Evolutionary conservation across 768 basidiomycete genomes (phyloP), one percentile per base, ranked within the genome.

Genomic region (Pleurotus eryngii): DNA sequence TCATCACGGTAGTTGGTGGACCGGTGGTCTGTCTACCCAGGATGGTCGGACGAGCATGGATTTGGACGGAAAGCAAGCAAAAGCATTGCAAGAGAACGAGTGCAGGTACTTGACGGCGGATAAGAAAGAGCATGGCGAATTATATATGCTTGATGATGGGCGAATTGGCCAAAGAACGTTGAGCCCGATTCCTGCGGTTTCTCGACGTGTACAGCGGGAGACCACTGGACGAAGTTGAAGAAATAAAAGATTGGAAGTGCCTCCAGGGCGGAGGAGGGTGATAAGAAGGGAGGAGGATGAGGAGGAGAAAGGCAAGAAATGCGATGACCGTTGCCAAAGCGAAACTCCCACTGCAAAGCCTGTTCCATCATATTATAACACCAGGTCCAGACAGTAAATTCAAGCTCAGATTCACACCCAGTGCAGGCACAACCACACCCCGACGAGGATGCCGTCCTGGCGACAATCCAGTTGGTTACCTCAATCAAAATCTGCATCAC

Each of bases 111-210:
- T 63, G 67, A 66, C 58, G 62, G 38, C 62, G 63, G 65, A 64
- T 70, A 55, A 64, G 59, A 60, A 63, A 57, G 60, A 70, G 69
- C 79, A 81, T 81, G 67, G 63, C 66, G 69, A 65, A 61, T 63
- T 63, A 60, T 48, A 49, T 46, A 11, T 9, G 8, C 30, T 48
- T 54, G 58, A 59, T 57, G 47, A 60, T 64, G 65, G 71, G 66
- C 66, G 61, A 63, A 54, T 60, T 60, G 58, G 59, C 58, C 57
- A 64, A 68, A 67, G 55, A 61, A 67, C 64, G 66, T 66, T 67
- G 74, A 75, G 75, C 68, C 78, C 78, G 76, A 64, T 74, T 76
- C 80, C 80, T 72, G 79, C 79, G 78, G 77, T 73, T 66, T 73
- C 76, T 76, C 74, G 67, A 67, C 65, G 69, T 63, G 62, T 61